phyloP scores from a whole-genome alignment of 1,284 basidiomycete species.

The Cystobasidiaceae sp. region DNA sequence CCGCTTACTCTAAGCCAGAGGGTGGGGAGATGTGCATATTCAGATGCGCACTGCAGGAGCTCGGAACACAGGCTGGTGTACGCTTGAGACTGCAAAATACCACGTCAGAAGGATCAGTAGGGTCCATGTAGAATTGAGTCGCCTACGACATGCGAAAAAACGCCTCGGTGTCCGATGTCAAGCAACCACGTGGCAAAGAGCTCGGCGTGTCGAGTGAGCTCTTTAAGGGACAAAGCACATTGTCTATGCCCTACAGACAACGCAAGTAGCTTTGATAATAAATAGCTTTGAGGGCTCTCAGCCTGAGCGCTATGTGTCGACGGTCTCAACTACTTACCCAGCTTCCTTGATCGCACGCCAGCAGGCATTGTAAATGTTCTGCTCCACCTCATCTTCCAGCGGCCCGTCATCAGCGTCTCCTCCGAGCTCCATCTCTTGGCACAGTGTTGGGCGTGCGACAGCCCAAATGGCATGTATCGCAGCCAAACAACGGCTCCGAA shows the following conservation, averaged over 20 bases:
- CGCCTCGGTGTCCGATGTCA: conserved; percentile 22
- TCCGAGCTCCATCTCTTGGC: not conserved
- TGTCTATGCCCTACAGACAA: not conserved
- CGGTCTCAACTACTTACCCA: not conserved
- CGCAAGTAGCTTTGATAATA: not conserved
- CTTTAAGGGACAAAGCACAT: not conserved
- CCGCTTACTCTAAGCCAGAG: not conserved
- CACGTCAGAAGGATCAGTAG: not conserved
- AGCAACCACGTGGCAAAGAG: conserved; percentile 18
- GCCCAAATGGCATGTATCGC: conserved; percentile 1
- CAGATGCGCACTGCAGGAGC: not conserved
- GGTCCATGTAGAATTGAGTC: not conserved
- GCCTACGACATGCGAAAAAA: conserved; percentile 25
- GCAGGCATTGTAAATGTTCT: not conserved
- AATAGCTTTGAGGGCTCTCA: not conserved
- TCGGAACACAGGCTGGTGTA: conserved; percentile 5
- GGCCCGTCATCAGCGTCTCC: conserved; percentile 9
- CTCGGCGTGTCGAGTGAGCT: not conserved
- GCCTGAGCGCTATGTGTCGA: not conserved
- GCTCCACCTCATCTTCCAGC: not conserved
- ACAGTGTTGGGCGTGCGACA: not conserved
- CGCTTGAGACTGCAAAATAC: conserved; percentile 2
- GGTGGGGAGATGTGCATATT: not conserved
- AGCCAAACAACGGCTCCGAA: not conserved
- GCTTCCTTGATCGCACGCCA: conserved; percentile 29